Conservation (phyloP, 805 yeast genomes). For the Cyberlindnera maclurae region DNA sequence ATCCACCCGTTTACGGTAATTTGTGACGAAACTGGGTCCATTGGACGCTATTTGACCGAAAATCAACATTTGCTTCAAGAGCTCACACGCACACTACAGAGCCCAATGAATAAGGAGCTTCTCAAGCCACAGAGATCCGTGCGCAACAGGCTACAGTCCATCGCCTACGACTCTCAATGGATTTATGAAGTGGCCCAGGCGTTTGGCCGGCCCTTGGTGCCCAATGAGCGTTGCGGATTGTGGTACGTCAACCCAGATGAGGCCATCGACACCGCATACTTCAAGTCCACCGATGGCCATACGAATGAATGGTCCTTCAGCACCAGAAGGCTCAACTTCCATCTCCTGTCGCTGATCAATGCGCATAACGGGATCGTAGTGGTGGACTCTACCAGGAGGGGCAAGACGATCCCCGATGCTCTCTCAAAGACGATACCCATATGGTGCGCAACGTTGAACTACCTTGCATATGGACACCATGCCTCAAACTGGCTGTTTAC, state of each 20-base stretch:
- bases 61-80: no score
- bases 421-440: constrained; percentile 82
- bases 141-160: constrained; percentile 64
- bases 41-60: no score
- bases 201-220: constrained; percentile 39
- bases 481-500: constrained; percentile 33
- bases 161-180: constrained; percentile 52
- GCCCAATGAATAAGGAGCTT: background rate
- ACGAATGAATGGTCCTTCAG: constrained; percentile 75
- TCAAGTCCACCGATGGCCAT: constrained; percentile 92
- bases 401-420: constrained; percentile 82
- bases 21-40: no score
- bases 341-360: constrained; percentile 46
- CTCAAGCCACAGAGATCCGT: constrained; percentile 30
- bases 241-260: constrained; percentile 63
- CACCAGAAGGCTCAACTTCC: constrained; percentile 65
- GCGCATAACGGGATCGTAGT: constrained; percentile 43
- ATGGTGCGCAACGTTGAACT: constrained; percentile 80
- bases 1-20: no score
- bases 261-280: constrained; percentile 49
- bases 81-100: no score
- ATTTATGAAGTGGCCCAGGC: constrained; percentile 33
- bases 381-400: constrained; percentile 82
- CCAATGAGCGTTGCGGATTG: constrained; percentile 81
- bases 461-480: constrained; percentile 28